Base-by-base conservation (phyloP, 129 eudicot genomes). In the Oenanthe sinensis region DNA sequence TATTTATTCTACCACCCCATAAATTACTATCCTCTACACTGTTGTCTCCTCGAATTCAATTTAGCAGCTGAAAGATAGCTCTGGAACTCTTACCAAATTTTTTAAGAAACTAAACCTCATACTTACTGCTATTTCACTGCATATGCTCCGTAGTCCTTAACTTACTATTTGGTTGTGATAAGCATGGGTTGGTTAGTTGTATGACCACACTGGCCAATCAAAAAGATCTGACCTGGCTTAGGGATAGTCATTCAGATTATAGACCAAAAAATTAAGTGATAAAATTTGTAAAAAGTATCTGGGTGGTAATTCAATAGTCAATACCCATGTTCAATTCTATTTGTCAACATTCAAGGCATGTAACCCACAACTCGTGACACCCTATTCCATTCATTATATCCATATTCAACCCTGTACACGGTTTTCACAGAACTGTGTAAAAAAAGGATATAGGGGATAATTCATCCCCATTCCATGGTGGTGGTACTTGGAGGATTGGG, bases 1-100 rank as follows among this genome's bases (percentile, higher is more conserved):
- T 62, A 16, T 62, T 24, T 62, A 9, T 26, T 60, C 16, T 62
- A 55, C 6, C 16, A 28, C 33, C 14, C 70, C 9, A 15, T 62
- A 12, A 62, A 62, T 62, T 10, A 62, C 37, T 63, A 2, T 24
- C 14, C 36, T 63, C 71, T 2, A 62, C 20, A 22, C 69, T 36
- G 1, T 26, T 62, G 33, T 60, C 33, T 60, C 30, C 33, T 62
- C 4, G 10, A 5, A 6, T n/a, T 28, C 70, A 62, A 28, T 63
- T 63, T 28, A 63, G 36, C 70, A 63, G 71, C 71, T 63, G 71
- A 30, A 63, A 63, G 71, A 63, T 8, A 28, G 71, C 11, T 63
- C 36, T 26, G 39, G 16, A 63, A 24, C 37, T 63, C 40, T 19
- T 24, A 1, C 39, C 30, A 63, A 24, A 24, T 15, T 6, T 1